Conservation (phyloP, 768 basidiomycete species). For the Dictyophora rubrovolvata region DNA sequence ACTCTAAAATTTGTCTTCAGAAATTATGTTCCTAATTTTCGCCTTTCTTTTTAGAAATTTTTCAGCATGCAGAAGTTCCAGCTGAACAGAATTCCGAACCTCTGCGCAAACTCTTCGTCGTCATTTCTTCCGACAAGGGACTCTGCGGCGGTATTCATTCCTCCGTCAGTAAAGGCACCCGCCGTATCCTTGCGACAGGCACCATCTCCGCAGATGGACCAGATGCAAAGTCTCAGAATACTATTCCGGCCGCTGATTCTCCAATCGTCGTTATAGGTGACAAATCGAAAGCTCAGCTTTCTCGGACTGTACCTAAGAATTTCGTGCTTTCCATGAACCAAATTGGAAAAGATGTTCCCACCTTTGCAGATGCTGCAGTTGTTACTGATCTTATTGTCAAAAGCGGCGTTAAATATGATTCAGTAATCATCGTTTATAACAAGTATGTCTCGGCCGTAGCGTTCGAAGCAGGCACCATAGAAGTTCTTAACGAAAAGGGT, state of each 20-base stretch:
- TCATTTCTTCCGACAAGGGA: constrained; percentile 96
- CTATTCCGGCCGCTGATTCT: constrained; percentile 47
- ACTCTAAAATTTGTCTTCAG: constrained; percentile 14
- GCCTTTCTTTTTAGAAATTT: constrained; percentile 58
- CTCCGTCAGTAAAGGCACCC: constrained; percentile 84
- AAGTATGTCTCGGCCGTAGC: constrained; percentile 83
- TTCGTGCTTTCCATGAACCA: constrained; percentile 89
- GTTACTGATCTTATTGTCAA: constrained; percentile 89
- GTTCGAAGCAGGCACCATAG: constrained; percentile 69
- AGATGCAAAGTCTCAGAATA: constrained; percentile 22
- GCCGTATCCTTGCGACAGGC: constrained; percentile 26
- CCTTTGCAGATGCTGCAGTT: constrained; percentile 90
- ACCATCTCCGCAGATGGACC: constrained; percentile 39
- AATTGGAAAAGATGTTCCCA: constrained; percentile 94
- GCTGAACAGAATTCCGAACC: constrained; percentile 47
- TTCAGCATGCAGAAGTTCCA: constrained; percentile 49
- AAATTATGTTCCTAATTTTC: not conserved
- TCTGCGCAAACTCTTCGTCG: constrained; percentile 80
- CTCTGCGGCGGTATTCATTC: constrained; percentile 99
- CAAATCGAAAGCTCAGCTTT: constrained; percentile 92
- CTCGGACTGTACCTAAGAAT: constrained; percentile 53
- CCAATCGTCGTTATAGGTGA: constrained; percentile 87
- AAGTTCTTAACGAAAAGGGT: constrained; percentile 72
- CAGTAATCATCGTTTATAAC: constrained; percentile 72
- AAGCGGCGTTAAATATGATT: constrained; percentile 79